A percentile compares a stretch with the other conserved stretches of the same genome.
These are phyloP conservation scores for Coprinopsis sp. DNA, from an alignment of 768 basidiomycete species.

Conservation along the genomic window DNA sequence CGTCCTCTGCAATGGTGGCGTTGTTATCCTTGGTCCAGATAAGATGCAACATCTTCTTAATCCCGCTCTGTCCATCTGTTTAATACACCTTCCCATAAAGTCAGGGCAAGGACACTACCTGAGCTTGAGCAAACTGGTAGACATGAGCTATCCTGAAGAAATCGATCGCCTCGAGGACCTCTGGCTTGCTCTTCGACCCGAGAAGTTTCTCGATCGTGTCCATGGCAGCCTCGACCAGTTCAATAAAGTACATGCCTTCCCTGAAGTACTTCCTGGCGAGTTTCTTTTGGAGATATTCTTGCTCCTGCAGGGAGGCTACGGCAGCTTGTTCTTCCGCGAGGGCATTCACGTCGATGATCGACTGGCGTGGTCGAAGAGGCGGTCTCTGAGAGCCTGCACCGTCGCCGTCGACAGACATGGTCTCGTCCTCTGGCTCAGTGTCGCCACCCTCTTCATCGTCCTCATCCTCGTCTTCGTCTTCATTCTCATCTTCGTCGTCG, in stretches of 20 bases:
- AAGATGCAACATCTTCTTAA: conserved; percentile 95
- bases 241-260: conserved; percentile 83
- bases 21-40: conserved; percentile 96
- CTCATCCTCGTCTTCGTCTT: conserved; percentile 34
- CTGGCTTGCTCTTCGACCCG: conserved; percentile 80
- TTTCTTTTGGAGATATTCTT: conserved; percentile 60
- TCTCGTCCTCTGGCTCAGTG: conserved; percentile 31
- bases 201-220: conserved; percentile 71
- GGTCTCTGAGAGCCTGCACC: conserved; percentile 30
- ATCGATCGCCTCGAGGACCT: conserved; percentile 81
- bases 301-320: conserved; percentile 61
- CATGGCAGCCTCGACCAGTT: conserved; percentile 54
- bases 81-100: not conserved
- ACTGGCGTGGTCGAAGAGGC: conserved; percentile 57
- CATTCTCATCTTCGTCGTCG: too few species aligned
- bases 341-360: conserved; percentile 63
- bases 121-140: conserved; percentile 76
- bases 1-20: conserved; percentile 58
- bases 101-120: conserved; percentile 12
- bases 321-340: conserved; percentile 69
- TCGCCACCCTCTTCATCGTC: conserved; percentile 34
- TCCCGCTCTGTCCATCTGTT: conserved; percentile 56
- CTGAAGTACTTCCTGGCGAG: conserved; percentile 82
- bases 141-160: conserved; percentile 83
- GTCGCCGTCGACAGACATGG: conserved; percentile 38